Evolutionary conservation across 495 filamentous ascomycete species (phyloP).

Genomic region (Neurospora sp.): DNA sequence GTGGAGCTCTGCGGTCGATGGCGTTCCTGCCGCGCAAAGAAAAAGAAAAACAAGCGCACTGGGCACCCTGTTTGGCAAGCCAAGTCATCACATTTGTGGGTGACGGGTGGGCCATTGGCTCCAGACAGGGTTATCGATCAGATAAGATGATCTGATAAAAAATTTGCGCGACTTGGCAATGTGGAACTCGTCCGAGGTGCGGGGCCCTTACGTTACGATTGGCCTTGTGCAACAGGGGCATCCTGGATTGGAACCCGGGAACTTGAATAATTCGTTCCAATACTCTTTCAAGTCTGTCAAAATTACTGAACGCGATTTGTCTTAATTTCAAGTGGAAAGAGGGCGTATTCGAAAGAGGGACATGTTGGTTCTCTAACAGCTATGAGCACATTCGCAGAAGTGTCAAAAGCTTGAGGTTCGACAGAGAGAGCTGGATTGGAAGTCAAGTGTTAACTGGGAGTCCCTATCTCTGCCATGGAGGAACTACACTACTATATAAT

Average conservation of each 20-base stretch:
- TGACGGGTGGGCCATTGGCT: neutral
- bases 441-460: neutral
- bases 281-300: neutral
- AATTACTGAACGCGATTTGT: neutral
- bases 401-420: neutral
- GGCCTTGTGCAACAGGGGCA: neutral
- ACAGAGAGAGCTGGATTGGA: neutral
- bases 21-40: neutral
- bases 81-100: neutral
- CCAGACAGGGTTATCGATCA: conserved; percentile 3
- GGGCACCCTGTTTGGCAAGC: neutral
- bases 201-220: neutral
- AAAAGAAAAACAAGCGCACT: neutral
- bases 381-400: neutral
- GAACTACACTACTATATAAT: neutral
- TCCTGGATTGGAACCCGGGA: neutral
- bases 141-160: conserved; percentile 15
- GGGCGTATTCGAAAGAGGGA: neutral
- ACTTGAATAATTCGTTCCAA: neutral
- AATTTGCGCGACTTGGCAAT: neutral
- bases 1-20: neutral
- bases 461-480: neutral
- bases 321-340: neutral
- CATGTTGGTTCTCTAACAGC: neutral
- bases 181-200: neutral